Conservation (phyloP, 2,329 filamentous ascomycete genomes). For the Rutstroemia sp. region DNA sequence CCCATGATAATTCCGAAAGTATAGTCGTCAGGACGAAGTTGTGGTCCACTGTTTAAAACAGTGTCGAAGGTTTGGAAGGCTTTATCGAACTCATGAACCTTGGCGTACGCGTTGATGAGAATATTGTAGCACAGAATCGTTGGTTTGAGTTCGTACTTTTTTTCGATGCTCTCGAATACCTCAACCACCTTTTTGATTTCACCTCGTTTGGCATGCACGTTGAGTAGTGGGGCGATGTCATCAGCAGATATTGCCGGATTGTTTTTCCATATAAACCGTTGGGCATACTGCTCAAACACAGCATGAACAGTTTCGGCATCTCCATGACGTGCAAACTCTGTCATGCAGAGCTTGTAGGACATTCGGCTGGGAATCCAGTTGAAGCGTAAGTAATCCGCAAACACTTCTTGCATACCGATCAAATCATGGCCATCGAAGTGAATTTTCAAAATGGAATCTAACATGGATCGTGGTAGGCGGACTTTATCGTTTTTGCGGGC, state of each 20-base stretch:
- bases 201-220: slow-evolving; percentile 63
- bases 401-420: slow-evolving; percentile 31
- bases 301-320: slow-evolving; percentile 37
- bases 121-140: slow-evolving; percentile 65
- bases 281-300: slow-evolving; percentile 35
- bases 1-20: slow-evolving; percentile 70
- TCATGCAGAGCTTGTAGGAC: slow-evolving; percentile 30
- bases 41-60: slow-evolving; percentile 38
- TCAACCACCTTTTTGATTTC: slow-evolving; percentile 51
- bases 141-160: slow-evolving; percentile 48
- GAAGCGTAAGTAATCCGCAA: slow-evolving; percentile 31
- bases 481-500: slow-evolving; percentile 11
- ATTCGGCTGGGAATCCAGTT: slow-evolving; percentile 23
- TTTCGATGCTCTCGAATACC: slow-evolving; percentile 55
- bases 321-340: slow-evolving; percentile 38
- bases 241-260: slow-evolving; percentile 12
- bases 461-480: slow-evolving; percentile 14
- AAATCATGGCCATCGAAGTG: slow-evolving; percentile 28
- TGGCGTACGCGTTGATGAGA: slow-evolving; percentile 63
- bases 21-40: slow-evolving; percentile 47
- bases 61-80: slow-evolving; percentile 57
- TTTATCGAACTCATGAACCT: slow-evolving; percentile 57
- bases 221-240: slow-evolving; percentile 51
- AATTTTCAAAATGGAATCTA: slow-evolving; percentile 27
- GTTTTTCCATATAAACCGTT: slow-evolving; percentile 10